A percentile compares a stretch with the other conserved stretches of the same genome.
These are phyloP conservation scores for Termitomyces heimii DNA, from an alignment of 768 basidiomycete species.

Conservation along the genomic window DNA sequence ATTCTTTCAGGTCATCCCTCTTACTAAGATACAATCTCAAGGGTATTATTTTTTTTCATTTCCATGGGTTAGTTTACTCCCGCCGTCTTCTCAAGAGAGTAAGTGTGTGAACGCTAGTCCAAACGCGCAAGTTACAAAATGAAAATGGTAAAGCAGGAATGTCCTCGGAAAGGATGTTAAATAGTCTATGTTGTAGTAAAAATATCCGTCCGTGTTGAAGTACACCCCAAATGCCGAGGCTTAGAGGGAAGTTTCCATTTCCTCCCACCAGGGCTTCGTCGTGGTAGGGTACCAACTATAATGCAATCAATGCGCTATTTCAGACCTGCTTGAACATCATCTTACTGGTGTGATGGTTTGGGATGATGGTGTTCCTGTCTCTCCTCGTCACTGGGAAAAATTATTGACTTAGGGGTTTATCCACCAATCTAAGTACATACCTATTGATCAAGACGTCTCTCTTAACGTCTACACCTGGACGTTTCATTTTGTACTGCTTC, in stretches of 20 bases:
- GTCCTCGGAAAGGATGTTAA: conserved; percentile 4
- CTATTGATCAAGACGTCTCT: neutral
- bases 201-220: neutral
- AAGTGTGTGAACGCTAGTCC: conserved; percentile 3
- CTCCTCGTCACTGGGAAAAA: neutral
- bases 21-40: conserved; percentile 16
- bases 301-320: neutral
- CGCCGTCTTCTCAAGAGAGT: neutral
- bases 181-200: conserved; percentile 1
- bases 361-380: neutral
- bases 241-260: neutral
- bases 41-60: conserved; percentile 17
- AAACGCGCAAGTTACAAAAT: neutral
- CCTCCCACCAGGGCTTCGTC: neutral
- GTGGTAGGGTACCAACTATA: neutral
- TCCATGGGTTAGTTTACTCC: conserved; percentile 1
- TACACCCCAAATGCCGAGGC: conserved; percentile 3
- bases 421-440: neutral
- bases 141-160: neutral
- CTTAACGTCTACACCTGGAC: neutral
- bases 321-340: neutral
- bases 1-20: conserved; percentile 19
- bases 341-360: conserved; percentile 8
- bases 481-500: conserved; percentile 15
- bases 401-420: neutral